Evolutionary conservation across 176 grass and related monocot species (phyloP).

Genomic region (Urochloa ruziziensis): DNA sequence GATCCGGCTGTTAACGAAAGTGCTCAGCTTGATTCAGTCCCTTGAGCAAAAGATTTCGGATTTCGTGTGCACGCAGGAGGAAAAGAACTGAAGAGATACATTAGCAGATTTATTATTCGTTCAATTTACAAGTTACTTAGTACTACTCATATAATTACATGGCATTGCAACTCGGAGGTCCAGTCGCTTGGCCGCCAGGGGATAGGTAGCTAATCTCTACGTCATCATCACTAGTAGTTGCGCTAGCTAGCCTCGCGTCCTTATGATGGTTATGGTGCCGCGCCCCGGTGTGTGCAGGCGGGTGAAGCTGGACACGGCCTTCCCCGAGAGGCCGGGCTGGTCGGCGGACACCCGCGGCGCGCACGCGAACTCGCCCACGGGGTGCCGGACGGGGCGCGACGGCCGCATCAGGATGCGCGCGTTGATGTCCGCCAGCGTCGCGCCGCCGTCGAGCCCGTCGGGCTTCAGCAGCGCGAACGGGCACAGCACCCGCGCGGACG

Average conservation of each 20-base stretch:
- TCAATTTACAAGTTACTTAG: neutral
- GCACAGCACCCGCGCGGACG: conserved; percentile 32
- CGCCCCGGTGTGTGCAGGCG: conserved; percentile 74
- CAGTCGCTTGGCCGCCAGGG: conserved; percentile 2
- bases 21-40: neutral
- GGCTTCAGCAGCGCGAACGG: conserved; percentile 97
- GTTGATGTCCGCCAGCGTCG: conserved; percentile 96
- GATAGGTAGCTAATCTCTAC: conserved; percentile 13
- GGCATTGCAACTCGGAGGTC: conserved; percentile 7
- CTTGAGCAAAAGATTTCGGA: neutral
- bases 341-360: conserved; percentile 58
- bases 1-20: conserved; percentile 27
- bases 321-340: conserved; percentile 76
- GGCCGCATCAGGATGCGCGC: conserved; percentile 70
- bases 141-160: conserved; percentile 50
- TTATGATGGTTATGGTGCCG: conserved; percentile 94
- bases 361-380: conserved; percentile 85
- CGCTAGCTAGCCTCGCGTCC: conserved; percentile 60
- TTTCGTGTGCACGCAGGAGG: neutral
- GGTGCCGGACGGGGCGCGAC: conserved; percentile 75
- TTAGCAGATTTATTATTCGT: neutral
- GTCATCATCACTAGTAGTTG: neutral
- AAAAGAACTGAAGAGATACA: neutral
- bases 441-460: conserved; percentile 67
- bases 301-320: conserved; percentile 70